A percentile compares a stretch with the other conserved stretches of the same genome.
Conservation (phyloP, 176 grass and related monocot species). For the Hsuehochloa calcarea region DNA sequence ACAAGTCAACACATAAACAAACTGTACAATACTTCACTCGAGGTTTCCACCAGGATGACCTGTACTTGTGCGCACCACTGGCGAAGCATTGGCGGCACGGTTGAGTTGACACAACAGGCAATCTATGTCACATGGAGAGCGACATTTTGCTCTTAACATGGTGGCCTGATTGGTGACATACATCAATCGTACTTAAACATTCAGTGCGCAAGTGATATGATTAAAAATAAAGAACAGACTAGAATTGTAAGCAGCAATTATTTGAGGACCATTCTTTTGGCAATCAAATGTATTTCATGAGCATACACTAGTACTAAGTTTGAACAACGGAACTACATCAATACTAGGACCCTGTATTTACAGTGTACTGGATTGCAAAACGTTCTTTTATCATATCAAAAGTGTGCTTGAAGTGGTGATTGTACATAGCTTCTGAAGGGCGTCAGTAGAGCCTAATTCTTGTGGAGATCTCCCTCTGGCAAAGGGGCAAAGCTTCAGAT, state of each 20-base stretch:
- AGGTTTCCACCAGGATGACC: background rate
- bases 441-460: slow-evolving; percentile 75
- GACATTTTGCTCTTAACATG: background rate
- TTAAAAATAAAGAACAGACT: background rate
- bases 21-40: background rate
- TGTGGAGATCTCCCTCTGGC: slow-evolving; percentile 58
- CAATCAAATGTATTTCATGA: background rate
- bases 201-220: background rate
- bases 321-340: background rate
- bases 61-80: background rate
- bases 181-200: background rate
- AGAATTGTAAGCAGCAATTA: background rate
- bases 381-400: background rate
- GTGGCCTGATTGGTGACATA: background rate
- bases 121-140: background rate
- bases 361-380: background rate
- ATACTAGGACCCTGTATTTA: slow-evolving; percentile 4
- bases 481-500: slow-evolving; percentile 69
- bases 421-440: slow-evolving; percentile 4
- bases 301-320: background rate
- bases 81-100: background rate
- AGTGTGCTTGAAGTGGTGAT: background rate
- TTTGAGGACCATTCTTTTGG: background rate
- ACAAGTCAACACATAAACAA: background rate
- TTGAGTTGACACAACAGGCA: background rate